Percentiles rank a stretch among this genome's conserved stretches.
phyloP scores from a whole-genome alignment of 1,284 basidiomycete genomes.

The Psilocybe mexicana region DNA sequence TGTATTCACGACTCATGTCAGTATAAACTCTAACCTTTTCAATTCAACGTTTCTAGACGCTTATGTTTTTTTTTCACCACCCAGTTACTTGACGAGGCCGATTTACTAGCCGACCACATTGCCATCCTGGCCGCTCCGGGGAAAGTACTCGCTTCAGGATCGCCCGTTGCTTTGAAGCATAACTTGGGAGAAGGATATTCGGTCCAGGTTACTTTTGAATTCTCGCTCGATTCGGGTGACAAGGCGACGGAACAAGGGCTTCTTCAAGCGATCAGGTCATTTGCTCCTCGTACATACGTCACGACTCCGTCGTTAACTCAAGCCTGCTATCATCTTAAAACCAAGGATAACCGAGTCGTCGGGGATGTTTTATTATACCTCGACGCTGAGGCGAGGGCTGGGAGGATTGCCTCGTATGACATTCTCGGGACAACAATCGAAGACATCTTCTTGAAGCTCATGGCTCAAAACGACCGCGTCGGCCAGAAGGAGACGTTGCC shows the following conservation, averaged over 20 bases:
- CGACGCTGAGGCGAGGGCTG: slow-evolving; percentile 41
- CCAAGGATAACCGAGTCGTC: slow-evolving; percentile 55
- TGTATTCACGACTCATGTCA: slow-evolving; percentile 34
- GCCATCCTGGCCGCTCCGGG: slow-evolving; percentile 77
- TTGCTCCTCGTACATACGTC: slow-evolving; percentile 48
- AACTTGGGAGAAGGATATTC: slow-evolving; percentile 72
- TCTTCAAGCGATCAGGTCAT: slow-evolving; percentile 17
- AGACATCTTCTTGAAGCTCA: slow-evolving; percentile 77
- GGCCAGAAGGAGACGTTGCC: slow-evolving; percentile 3
- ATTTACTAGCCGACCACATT: slow-evolving; percentile 77
- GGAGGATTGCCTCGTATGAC: slow-evolving; percentile 57
- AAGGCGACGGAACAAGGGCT: slow-evolving; percentile 16
- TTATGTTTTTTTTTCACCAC: slow-evolving; percentile 1
- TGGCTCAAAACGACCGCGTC: slow-evolving; percentile 34
- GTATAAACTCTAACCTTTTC: slow-evolving; percentile 4
- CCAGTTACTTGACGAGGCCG: slow-evolving; percentile 79
- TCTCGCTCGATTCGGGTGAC: background rate
- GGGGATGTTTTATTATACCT: slow-evolving; percentile 57
- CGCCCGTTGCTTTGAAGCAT: slow-evolving; percentile 74
- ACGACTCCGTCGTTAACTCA: slow-evolving; percentile 42
- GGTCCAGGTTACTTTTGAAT: slow-evolving; percentile 50
- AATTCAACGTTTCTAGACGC: background rate
- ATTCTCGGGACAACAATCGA: slow-evolving; percentile 76
- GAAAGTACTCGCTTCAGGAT: slow-evolving; percentile 69
- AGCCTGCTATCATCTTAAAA: slow-evolving; percentile 55